phyloP scores from a whole-genome alignment of 2,329 filamentous ascomycete species.

The Xylariaceae sp. region DNA sequence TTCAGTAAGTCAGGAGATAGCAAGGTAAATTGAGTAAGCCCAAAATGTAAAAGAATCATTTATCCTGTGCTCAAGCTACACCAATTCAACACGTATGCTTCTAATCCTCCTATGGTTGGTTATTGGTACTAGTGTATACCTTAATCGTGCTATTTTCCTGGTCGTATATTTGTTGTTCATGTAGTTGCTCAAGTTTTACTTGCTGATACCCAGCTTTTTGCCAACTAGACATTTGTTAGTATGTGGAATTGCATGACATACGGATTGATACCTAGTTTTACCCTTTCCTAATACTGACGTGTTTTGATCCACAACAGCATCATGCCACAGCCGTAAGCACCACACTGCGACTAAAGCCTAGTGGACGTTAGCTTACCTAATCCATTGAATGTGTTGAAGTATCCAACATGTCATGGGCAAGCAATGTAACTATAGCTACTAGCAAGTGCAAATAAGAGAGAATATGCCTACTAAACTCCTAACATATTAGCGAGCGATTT shows the following conservation, averaged over 20 bases:
- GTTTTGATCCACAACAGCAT: constrained; percentile 7
- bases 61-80: no score
- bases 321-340: constrained; percentile 24
- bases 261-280: neutral
- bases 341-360: constrained; percentile 19
- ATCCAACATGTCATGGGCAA: no score
- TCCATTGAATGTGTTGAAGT: neutral
- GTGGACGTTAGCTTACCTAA: neutral
- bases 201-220: constrained; percentile 8
- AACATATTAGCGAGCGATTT: constrained; percentile 3
- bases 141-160: no score
- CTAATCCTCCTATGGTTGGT: no score
- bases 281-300: constrained; percentile 1
- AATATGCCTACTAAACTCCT: constrained; percentile 4
- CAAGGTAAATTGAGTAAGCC: no score
- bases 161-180: no score
- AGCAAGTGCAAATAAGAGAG: no score
- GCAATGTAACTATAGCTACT: no score
- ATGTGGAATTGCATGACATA: neutral
- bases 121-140: no score
- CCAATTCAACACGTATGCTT: no score
- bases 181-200: constrained; percentile 1
- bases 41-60: no score
- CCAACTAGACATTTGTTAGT: constrained; percentile 10
- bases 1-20: no score